Evolutionary conservation across 768 basidiomycete genomes (phyloP), one percentile per base, ranked within the genome.

Genomic region (Boletus sp.): DNA sequence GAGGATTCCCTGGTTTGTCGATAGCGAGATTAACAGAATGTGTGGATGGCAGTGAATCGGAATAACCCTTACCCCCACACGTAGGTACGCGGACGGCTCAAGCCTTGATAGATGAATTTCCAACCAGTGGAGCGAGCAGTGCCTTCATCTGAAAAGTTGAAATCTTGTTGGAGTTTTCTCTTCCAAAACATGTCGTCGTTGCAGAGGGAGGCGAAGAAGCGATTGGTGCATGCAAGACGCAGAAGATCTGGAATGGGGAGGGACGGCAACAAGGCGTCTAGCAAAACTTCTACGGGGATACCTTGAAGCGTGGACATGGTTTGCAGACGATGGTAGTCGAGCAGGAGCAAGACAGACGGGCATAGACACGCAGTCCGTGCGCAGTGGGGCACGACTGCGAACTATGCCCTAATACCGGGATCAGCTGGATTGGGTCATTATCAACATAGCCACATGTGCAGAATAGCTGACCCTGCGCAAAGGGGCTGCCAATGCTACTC

Each of bases 171-270:
- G 9, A 90, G 72, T 56, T 81, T 87, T 29, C 81, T 76, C 65
- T 83, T 85, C 93, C 93, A 95, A 55, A 93, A 78, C 0, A 83
- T 84, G 53, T 91, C 87, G 64, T 93, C 90, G 13, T 79, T 74
- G 64, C 80, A 81, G 25, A 88, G 61, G 13, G 69, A 57, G 43
- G 82, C 77, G 64, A 92, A 88, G 66, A 79, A 78, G 59, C 78
- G 84, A 71, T 79, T 85, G 1, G 87, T 86, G n/a, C 70, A 71
- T 5, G 78, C 77, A 8, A 96, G 76, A 40, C 72, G 71, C 4
- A 84, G 70, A 21, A 94, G 71, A 66, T 86, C 85, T 13, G 65
- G 59, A 29, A 83, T 67, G 10, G 78, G 70, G 29, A 92, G 71
- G 9, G 69, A 62, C 21, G 85, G 84, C 7, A 90, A 72, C 5